These are phyloP conservation scores for Pythium apleroticum DNA, from an alignment of 352 stramenopile genomes.

Conservation along the genomic window DNA sequence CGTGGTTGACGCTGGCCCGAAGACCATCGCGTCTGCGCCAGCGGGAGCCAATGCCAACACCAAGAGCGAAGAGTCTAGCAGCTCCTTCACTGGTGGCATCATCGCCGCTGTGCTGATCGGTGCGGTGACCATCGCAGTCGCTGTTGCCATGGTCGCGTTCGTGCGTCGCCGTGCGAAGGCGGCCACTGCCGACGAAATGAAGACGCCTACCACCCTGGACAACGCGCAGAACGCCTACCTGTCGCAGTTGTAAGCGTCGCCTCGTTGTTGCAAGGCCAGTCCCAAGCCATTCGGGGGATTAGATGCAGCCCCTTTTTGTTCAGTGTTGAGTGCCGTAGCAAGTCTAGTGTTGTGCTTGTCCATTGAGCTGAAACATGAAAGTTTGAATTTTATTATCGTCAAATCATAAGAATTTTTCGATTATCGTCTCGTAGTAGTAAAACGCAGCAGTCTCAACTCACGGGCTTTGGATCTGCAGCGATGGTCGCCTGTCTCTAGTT, in stretches of 20 bases:
- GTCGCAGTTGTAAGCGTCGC: constrained; percentile 12
- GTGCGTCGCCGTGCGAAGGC: constrained; percentile 12
- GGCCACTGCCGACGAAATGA: constrained; percentile 13
- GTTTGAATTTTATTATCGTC: too few species aligned
- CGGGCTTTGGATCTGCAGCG: too few species aligned
- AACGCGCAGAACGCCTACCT: constrained; percentile 14
- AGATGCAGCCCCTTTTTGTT: not conserved
- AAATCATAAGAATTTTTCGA: too few species aligned
- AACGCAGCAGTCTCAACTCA: too few species aligned
- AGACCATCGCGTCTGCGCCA: constrained; percentile 5
- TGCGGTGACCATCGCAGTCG: constrained; percentile 7
- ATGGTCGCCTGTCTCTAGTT: too few species aligned
- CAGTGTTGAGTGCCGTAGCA: not conserved
- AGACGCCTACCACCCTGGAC: constrained; percentile 13
- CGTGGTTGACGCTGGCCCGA: constrained; percentile 4
- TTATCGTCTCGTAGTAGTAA: too few species aligned
- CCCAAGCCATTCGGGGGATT: not conserved
- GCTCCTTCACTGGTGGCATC: constrained; percentile 6
- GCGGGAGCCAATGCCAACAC: constrained; percentile 5
- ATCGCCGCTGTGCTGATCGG: constrained; percentile 12
- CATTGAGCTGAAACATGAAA: too few species aligned
- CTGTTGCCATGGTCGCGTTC: constrained; percentile 8
- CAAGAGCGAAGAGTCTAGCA: constrained; percentile 5
- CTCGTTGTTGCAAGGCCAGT: too few species aligned
- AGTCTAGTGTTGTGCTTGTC: too few species aligned